Conservation (phyloP, 352 stramenopile genomes). For the Phytophthora boehmeriae region DNA sequence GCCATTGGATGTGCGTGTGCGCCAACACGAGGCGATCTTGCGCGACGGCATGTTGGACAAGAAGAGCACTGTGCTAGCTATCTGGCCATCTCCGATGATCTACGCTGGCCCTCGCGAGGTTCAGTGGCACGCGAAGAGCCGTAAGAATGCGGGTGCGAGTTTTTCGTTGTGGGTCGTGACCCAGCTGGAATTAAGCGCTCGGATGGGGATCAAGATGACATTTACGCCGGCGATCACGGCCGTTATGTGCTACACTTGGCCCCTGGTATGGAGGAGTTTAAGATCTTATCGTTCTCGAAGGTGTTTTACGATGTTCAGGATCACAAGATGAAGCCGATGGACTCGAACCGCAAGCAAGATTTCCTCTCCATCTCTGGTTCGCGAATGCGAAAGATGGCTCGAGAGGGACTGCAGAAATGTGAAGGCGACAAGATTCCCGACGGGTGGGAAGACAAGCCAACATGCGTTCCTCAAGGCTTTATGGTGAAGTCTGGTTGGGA, state of each 20-base stretch:
- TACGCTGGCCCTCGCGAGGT: constrained; percentile 98
- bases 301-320: constrained; percentile 98
- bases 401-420: constrained; percentile 94
- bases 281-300: constrained; percentile 96
- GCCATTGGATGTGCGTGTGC: constrained; percentile 97
- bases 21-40: constrained; percentile 95
- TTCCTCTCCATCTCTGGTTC: constrained; percentile 98
- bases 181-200: constrained; percentile 98
- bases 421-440: constrained; percentile 62
- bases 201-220: constrained; percentile 93
- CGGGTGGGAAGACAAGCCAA: constrained; percentile 80
- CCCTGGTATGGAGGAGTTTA: constrained; percentile 94
- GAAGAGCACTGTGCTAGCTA: constrained; percentile 97
- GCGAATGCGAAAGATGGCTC: constrained; percentile 97
- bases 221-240: constrained; percentile 97
- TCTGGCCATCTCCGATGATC: constrained; percentile 99
- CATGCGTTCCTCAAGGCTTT: constrained; percentile 97
- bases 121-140: constrained; percentile 98
- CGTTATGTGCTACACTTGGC: constrained; percentile 97
- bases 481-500: constrained; percentile 99
- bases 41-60: constrained; percentile 95
- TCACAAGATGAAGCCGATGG: constrained; percentile 98
- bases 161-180: constrained; percentile 98
- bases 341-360: constrained; percentile 91
- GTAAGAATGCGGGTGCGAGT: constrained; percentile 96